A percentile compares a stretch with the other conserved stretches of the same genome.
These are phyloP conservation scores for Mycena metata DNA, from an alignment of 768 basidiomycete genomes.

Conservation along the genomic window DNA sequence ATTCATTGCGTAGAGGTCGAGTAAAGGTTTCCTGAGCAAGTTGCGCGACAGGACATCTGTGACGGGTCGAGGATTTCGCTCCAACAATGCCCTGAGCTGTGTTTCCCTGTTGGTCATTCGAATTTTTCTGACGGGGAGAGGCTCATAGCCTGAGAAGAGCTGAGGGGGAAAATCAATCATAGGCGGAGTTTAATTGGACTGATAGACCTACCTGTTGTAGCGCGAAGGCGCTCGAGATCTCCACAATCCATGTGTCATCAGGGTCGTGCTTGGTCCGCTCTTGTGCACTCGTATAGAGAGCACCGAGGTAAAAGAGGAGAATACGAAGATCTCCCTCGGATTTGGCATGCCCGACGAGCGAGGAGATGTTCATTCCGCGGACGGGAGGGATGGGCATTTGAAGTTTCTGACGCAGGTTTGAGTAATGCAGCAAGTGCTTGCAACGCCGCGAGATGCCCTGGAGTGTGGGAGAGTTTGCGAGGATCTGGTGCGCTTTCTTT, in stretches of 20 bases:
- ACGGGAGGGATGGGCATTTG: neutral
- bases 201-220: neutral
- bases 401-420: constrained; percentile 1
- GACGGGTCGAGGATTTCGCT: neutral
- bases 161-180: neutral
- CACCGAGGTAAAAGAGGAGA: constrained; percentile 7
- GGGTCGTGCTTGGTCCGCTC: neutral
- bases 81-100: neutral
- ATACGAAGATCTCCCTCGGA: neutral
- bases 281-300: neutral
- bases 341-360: neutral
- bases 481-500: too few relatives aligned
- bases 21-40: neutral
- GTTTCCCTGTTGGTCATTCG: neutral
- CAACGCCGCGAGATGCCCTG: neutral
- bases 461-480: neutral
- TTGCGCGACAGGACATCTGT: neutral
- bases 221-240: neutral
- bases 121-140: neutral
- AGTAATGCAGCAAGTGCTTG: neutral
- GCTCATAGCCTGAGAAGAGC: neutral
- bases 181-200: neutral
- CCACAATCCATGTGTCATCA: constrained; percentile 5
- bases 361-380: too few relatives aligned
- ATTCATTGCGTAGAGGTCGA: neutral